These are phyloP conservation scores for Tuber aestivum DNA, from an alignment of 495 filamentous ascomycete species.

Conservation along the genomic window DNA sequence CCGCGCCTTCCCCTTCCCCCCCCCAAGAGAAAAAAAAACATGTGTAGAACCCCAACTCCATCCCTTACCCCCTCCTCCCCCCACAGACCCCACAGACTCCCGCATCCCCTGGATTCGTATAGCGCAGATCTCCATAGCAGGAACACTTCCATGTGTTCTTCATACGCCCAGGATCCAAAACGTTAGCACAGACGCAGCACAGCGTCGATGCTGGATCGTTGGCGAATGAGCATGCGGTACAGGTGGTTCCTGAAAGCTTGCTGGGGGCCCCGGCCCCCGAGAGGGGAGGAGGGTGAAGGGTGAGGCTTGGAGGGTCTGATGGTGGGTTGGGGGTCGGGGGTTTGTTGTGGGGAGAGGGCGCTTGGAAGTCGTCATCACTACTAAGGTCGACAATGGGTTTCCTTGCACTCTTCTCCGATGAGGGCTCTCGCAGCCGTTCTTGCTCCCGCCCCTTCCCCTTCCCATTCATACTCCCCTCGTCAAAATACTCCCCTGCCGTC, in stretches of 20 bases:
- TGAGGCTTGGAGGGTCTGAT: not conserved
- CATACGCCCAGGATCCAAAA: constrained; percentile 51
- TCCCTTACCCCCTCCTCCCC: constrained; percentile 17
- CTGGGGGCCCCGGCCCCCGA: not conserved
- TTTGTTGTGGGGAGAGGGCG: not conserved
- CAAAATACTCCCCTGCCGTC: constrained; percentile 16
- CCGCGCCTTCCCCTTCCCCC: too few species aligned
- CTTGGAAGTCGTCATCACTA: constrained; percentile 15
- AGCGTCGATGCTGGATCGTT: constrained; percentile 51
- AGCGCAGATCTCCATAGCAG: constrained; percentile 53
- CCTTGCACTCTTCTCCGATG: constrained; percentile 23
- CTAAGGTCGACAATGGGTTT: constrained; percentile 28
- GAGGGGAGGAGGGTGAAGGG: constrained; percentile 2
- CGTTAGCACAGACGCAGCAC: constrained; percentile 61
- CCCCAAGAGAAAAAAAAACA: not conserved
- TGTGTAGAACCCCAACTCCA: not conserved
- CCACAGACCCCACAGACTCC: constrained; percentile 65
- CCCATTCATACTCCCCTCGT: constrained; percentile 13
- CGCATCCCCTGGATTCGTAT: constrained; percentile 60
- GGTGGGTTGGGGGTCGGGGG: not conserved
- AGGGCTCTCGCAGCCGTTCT: not conserved
- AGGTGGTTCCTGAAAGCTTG: constrained; percentile 37
- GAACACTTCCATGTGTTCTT: constrained; percentile 56
- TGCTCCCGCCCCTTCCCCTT: constrained; percentile 3
- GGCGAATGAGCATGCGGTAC: constrained; percentile 58